These are phyloP conservation scores for Apodospora peruviana DNA, from an alignment of 495 filamentous ascomycete genomes.

Conservation along the genomic window DNA sequence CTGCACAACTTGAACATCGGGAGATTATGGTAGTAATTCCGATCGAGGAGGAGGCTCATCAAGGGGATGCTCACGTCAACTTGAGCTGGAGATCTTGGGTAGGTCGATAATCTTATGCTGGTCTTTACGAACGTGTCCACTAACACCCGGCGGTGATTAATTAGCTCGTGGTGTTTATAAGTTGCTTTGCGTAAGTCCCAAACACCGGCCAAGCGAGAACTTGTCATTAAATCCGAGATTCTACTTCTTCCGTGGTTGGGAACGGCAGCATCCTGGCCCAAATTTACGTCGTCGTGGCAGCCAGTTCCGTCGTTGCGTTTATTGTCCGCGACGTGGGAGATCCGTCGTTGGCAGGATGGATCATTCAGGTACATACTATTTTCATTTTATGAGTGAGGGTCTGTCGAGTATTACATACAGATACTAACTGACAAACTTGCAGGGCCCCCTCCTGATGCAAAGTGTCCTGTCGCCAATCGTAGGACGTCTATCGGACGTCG, in stretches of 20 bases:
- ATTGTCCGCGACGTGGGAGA: constrained; percentile 49
- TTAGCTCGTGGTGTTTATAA: constrained; percentile 31
- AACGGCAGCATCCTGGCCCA: constrained; percentile 36
- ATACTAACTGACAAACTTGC: constrained; percentile 3
- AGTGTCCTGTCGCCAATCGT: constrained; percentile 48
- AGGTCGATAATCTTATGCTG: neutral
- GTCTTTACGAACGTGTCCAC: neutral
- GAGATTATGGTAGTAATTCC: constrained; percentile 17
- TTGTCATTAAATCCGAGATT: no score
- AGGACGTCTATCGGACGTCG: constrained; percentile 49
- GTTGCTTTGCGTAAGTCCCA: constrained; percentile 31
- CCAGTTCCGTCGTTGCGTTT: constrained; percentile 50
- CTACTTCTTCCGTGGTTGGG: neutral
- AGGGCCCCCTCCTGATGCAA: constrained; percentile 51
- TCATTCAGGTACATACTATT: constrained; percentile 38
- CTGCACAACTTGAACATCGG: no score
- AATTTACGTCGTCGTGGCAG: constrained; percentile 51
- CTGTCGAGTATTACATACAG: no score
- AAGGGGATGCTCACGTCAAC: constrained; percentile 20
- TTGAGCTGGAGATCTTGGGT: constrained; percentile 37
- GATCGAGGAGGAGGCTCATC: constrained; percentile 26
- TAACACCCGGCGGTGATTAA: neutral
- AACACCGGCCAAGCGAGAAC: neutral
- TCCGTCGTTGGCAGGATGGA: constrained; percentile 44
- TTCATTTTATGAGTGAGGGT: neutral